A percentile compares a stretch with the other conserved stretches of the same genome.
These are phyloP conservation scores for Dovyalis caffra DNA, from an alignment of 345 rosid species.

Conservation along the genomic window DNA sequence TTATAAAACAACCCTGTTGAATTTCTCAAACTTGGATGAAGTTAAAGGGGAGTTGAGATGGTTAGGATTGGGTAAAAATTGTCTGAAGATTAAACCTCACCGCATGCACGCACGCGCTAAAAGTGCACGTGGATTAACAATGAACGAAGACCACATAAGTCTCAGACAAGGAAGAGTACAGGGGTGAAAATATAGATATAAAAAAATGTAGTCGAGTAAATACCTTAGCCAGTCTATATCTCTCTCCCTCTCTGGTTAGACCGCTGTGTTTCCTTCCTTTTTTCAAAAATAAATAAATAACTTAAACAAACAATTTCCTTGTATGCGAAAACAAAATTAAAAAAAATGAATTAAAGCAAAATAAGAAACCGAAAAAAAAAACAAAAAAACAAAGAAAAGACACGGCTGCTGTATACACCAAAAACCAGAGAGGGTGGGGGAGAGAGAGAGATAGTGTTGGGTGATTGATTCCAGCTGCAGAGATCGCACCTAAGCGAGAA, in stretches of 20 bases:
- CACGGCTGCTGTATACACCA: constrained; percentile 49
- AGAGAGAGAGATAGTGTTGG: constrained; percentile 27
- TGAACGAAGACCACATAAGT: too few relatives aligned
- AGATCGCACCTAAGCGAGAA: constrained; percentile 39
- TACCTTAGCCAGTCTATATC: background rate
- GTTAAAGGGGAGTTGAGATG: background rate
- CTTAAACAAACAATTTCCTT: background rate
- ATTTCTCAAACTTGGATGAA: background rate
- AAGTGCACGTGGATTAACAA: too few relatives aligned
- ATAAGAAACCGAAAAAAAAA: constrained; percentile 6
- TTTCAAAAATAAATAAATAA: background rate
- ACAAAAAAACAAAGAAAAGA: constrained; percentile 26
- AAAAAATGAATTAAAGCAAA: constrained; percentile 1
- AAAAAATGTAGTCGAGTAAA: background rate
- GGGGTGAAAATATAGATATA: background rate
- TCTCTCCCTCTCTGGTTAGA: background rate
- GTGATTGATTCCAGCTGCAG: constrained; percentile 43
- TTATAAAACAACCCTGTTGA: too few relatives aligned
- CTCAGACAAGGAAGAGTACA: background rate
- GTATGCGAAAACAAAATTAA: background rate
- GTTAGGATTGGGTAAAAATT: background rate
- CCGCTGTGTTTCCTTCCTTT: background rate
- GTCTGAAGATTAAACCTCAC: background rate
- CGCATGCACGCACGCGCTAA: too few relatives aligned
- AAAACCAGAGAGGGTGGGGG: constrained; percentile 43